Evolutionary conservation across 305 asterid species (phyloP).

Genomic region (Fraxinus sp.): DNA sequence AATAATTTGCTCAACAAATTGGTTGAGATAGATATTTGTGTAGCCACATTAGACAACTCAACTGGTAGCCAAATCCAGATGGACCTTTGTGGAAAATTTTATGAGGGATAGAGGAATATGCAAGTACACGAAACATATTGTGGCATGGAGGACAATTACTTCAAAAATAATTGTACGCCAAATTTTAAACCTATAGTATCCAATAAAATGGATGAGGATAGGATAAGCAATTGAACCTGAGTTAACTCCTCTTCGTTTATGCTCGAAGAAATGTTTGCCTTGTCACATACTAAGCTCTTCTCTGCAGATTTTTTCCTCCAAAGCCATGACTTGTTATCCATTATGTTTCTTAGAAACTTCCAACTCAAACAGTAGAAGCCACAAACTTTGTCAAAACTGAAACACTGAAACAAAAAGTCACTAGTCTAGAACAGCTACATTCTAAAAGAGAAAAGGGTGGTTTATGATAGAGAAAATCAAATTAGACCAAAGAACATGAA

Average conservation of each 20-base stretch:
- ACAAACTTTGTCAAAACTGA: conserved; percentile 8
- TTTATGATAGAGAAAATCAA: not conserved
- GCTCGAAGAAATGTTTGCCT: conserved; percentile 39
- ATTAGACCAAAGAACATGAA: not conserved
- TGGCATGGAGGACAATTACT: not conserved
- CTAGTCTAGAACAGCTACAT: not conserved
- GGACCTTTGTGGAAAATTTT: not conserved
- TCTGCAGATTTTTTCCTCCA: conserved; percentile 79
- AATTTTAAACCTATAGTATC: not conserved
- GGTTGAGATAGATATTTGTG: not conserved
- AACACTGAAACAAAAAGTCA: not conserved
- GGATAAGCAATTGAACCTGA: conserved; percentile 28
- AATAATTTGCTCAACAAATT: not conserved
- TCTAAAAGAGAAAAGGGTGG: conserved; percentile 3
- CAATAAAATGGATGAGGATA: not conserved
- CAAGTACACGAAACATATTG: not conserved
- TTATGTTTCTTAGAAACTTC: conserved; percentile 28
- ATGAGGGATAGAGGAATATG: not conserved
- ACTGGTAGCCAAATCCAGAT: not conserved
- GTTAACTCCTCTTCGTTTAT: conserved; percentile 53
- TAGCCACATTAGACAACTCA: not conserved
- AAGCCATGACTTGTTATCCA: conserved; percentile 78
- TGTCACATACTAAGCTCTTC: conserved; percentile 55
- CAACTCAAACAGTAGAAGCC: conserved; percentile 17
- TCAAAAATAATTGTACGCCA: not conserved